These are phyloP conservation scores for Decorospora gaudefroyi DNA, from an alignment of 2,329 filamentous ascomycete genomes.

Conservation along the genomic window DNA sequence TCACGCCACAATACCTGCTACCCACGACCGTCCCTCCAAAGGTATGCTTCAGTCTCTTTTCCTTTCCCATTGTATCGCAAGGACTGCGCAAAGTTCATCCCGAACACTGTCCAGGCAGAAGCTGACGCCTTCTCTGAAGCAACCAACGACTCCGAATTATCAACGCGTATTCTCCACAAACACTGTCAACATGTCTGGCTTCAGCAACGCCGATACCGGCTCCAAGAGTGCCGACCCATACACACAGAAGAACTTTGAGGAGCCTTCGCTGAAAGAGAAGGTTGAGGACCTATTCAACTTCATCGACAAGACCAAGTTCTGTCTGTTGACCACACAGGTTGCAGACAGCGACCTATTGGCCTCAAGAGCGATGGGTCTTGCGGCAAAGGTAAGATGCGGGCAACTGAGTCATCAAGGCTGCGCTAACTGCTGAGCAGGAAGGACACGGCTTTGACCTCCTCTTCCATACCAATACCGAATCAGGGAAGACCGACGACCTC, in stretches of 20 bases:
- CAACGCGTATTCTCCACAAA: slow-evolving; percentile 18
- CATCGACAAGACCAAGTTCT: slow-evolving; percentile 75
- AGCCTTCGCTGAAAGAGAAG: slow-evolving; percentile 73
- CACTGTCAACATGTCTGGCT: slow-evolving; percentile 39
- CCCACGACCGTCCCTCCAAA: slow-evolving; percentile 6
- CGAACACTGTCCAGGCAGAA: slow-evolving; percentile 18
- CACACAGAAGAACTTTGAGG: slow-evolving; percentile 74
- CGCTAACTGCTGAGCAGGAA: slow-evolving; percentile 59
- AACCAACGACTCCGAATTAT: slow-evolving; percentile 9
- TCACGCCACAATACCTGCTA: slow-evolving; percentile 7
- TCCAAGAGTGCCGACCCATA: slow-evolving; percentile 70
- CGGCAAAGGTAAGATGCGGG: slow-evolving; percentile 65
- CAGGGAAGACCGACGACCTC: slow-evolving; percentile 83
- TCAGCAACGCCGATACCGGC: slow-evolving; percentile 49
- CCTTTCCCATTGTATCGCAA: slow-evolving; percentile 11
- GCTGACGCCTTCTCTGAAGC: slow-evolving; percentile 30
- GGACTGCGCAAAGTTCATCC: slow-evolving; percentile 7
- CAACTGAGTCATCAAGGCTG: background rate
- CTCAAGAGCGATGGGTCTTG: slow-evolving; percentile 85
- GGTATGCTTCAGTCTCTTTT: slow-evolving; percentile 20
- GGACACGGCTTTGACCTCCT: slow-evolving; percentile 77
- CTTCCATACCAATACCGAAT: slow-evolving; percentile 91
- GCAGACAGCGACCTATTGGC: slow-evolving; percentile 67
- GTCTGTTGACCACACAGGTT: slow-evolving; percentile 83
- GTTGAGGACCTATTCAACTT: slow-evolving; percentile 74